These are phyloP conservation scores for Emergomyces orientalis DNA, from an alignment of 2,329 filamentous ascomycete genomes.

Conservation along the genomic window DNA sequence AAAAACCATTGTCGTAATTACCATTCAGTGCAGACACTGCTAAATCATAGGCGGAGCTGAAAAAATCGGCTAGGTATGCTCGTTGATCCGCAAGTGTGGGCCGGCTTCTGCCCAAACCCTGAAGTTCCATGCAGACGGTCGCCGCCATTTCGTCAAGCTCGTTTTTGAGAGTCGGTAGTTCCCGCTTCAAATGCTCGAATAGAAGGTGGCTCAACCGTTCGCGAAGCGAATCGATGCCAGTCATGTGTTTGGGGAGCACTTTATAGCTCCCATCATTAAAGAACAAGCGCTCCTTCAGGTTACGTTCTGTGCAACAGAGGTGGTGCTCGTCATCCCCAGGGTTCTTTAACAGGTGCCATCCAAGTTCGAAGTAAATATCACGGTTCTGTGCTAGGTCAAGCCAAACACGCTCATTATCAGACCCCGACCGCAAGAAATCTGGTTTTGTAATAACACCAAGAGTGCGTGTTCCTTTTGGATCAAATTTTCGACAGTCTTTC, in stretches of 20 bases:
- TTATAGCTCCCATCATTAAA: conserved; percentile 6
- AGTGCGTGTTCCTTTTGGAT: conserved; percentile 32
- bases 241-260: not conserved
- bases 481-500: conserved; percentile 29
- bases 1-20: not conserved
- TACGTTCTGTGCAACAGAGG: conserved; percentile 5
- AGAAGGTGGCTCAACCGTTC: conserved; percentile 6
- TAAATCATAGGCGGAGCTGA: not conserved
- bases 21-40: not conserved
- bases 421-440: conserved; percentile 34
- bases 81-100: not conserved
- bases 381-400: conserved; percentile 10
- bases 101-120: not conserved
- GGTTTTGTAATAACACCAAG: conserved; percentile 50
- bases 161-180: not conserved
- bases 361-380: conserved; percentile 8
- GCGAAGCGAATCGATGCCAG: conserved; percentile 8
- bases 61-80: conserved; percentile 4
- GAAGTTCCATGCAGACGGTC: not conserved
- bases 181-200: not conserved
- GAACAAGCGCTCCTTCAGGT: conserved; percentile 6
- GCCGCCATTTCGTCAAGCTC: not conserved
- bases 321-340: conserved; percentile 3
- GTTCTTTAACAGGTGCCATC: conserved; percentile 11
- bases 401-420: conserved; percentile 3